Evolutionary conservation across 371 early-diverging fungal species (phyloP).

Genomic region (Mucor saturninus): DNA sequence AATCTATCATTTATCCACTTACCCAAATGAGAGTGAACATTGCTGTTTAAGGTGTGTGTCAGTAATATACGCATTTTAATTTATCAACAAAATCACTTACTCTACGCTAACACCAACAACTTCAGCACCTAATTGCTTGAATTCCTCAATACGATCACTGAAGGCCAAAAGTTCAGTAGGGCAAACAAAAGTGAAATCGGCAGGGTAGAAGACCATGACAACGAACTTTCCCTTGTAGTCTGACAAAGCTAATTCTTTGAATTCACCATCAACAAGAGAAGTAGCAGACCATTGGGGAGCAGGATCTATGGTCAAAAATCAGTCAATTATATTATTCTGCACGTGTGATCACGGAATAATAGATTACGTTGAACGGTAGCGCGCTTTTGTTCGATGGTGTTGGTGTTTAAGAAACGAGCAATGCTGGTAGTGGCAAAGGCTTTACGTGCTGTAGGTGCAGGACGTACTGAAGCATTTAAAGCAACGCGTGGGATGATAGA

Average conservation of each 20-base stretch:
- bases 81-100: conserved; percentile 40
- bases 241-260: conserved; percentile 79
- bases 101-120: conserved; percentile 87
- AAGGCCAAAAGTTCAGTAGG: conserved; percentile 94
- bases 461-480: conserved; percentile 15
- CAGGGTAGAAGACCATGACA: conserved; percentile 58
- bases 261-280: conserved; percentile 78
- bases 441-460: conserved; percentile 13
- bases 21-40: conserved; percentile 56
- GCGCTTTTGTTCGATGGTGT: conserved; percentile 29
- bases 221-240: conserved; percentile 87
- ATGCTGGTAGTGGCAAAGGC: conserved; percentile 19
- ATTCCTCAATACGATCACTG: conserved; percentile 85
- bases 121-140: conserved; percentile 73
- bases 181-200: conserved; percentile 80
- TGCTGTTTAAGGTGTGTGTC: conserved; percentile 22
- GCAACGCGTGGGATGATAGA: conserved; percentile 23
- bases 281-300: conserved; percentile 81
- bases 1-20: conserved; percentile 8
- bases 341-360: background rate
- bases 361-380: conserved; percentile 29
- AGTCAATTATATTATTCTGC: background rate
- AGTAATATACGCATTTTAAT: conserved; percentile 4
- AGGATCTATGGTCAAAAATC: conserved; percentile 35
- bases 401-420: conserved; percentile 21